A percentile compares a stretch with the other conserved stretches of the same genome.
Conservation (phyloP, 1,284 basidiomycete genomes). For the Volvariella surrecta region DNA sequence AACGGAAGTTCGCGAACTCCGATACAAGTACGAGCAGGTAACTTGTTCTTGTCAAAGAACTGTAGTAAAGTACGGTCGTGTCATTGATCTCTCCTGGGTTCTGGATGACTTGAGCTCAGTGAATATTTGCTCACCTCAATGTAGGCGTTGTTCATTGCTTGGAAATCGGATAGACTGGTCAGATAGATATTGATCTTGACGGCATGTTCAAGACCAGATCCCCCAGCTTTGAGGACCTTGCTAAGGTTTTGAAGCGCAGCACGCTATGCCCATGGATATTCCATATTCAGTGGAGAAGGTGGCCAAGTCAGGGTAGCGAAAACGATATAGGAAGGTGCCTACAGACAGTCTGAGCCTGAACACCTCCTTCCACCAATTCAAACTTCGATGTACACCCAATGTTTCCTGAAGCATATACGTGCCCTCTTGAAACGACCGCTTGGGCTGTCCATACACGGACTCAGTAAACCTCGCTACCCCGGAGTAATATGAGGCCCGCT, state of each 20-base stretch:
- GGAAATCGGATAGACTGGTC: conserved; percentile 42
- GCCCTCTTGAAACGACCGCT: conserved; percentile 41
- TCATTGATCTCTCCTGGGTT: conserved; percentile 1
- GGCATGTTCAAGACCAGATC: conserved; percentile 46
- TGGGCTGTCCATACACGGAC: conserved; percentile 26
- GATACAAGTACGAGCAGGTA: conserved; percentile 60
- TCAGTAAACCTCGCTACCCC: too few relatives aligned
- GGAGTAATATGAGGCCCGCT: too few relatives aligned
- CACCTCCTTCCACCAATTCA: conserved; percentile 43
- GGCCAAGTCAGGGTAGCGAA: too few relatives aligned
- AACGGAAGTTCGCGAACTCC: conserved; percentile 53
- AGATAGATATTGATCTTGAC: conserved; percentile 60
- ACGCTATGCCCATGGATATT: too few relatives aligned
- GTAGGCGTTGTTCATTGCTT: conserved; percentile 47
- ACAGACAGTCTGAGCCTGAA: conserved; percentile 43
- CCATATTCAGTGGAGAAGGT: too few relatives aligned
- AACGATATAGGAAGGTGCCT: not conserved
- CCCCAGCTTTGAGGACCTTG: conserved; percentile 50
- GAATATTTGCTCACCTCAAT: conserved; percentile 25
- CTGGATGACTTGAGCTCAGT: not conserved
- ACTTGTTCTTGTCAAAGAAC: conserved; percentile 41
- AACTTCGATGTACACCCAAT: conserved; percentile 44
- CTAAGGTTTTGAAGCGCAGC: conserved; percentile 51
- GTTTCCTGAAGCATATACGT: conserved; percentile 52
- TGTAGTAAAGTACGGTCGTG: too few relatives aligned